A percentile compares a stretch with the other conserved stretches of the same genome.
Evolutionary conservation across 805 yeast species (phyloP).

Genomic region (Ascoidea asiatica): DNA sequence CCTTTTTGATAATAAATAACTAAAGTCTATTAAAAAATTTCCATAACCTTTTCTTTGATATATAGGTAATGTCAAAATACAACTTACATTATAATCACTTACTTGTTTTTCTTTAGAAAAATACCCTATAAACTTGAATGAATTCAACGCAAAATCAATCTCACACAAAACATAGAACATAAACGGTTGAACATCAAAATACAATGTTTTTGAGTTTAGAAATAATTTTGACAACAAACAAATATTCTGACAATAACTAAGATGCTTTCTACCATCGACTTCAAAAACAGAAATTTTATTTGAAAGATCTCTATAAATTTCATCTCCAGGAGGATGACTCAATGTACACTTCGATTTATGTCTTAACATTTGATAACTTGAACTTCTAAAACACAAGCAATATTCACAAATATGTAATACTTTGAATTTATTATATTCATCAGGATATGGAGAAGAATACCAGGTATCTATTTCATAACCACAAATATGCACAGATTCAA

Average conservation of each 20-base stretch:
- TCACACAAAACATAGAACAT: slow-evolving; percentile 78
- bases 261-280: slow-evolving; percentile 79
- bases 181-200: slow-evolving; percentile 93
- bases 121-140: slow-evolving; percentile 82
- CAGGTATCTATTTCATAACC: slow-evolving; percentile 73
- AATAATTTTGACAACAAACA: slow-evolving; percentile 84
- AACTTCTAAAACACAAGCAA: slow-evolving; percentile 69
- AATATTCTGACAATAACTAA: slow-evolving; percentile 74
- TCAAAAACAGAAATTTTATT: slow-evolving; percentile 66
- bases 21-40: slow-evolving; percentile 73
- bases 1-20: slow-evolving; percentile 61
- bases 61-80: slow-evolving; percentile 81
- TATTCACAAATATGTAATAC: slow-evolving; percentile 69
- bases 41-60: slow-evolving; percentile 88
- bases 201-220: slow-evolving; percentile 80
- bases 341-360: slow-evolving; percentile 66
- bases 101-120: slow-evolving; percentile 77
- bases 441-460: slow-evolving; percentile 91
- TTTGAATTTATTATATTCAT: slow-evolving; percentile 52
- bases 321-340: slow-evolving; percentile 80
- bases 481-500: slow-evolving; percentile 57
- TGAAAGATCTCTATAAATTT: slow-evolving; percentile 66
- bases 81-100: slow-evolving; percentile 73
- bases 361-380: slow-evolving; percentile 51
- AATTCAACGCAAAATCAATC: slow-evolving; percentile 27